phyloP scores from a whole-genome alignment of 2,329 filamentous ascomycete genomes.

The Penicillium sp. region DNA sequence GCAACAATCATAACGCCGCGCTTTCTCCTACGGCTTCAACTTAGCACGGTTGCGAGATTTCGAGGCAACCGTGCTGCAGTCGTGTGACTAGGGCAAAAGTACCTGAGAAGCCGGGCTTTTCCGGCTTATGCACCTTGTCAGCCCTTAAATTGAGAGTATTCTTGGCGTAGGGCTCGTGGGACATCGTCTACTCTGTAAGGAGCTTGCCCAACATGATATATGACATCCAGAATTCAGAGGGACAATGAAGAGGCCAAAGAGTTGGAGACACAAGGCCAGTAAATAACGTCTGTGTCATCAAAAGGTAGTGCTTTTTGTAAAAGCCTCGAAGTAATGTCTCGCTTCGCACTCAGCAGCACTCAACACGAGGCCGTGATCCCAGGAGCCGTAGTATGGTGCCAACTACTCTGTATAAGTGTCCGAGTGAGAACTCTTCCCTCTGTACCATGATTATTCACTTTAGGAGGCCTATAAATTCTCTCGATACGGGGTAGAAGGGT shows the following conservation, averaged over 20 bases:
- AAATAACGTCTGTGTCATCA: not conserved
- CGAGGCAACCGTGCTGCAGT: not conserved
- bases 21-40: not conserved
- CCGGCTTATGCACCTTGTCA: too few species aligned
- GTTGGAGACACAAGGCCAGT: not conserved
- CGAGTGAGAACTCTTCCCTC: not conserved
- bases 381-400: too few species aligned
- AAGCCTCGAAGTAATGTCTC: not conserved
- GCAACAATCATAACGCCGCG: not conserved
- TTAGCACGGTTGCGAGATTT: not conserved
- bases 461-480: not conserved
- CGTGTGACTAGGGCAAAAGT: not conserved
- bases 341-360: not conserved
- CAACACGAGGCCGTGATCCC: too few species aligned
- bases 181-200: too few species aligned
- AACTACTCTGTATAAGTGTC: not conserved
- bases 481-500: too few species aligned
- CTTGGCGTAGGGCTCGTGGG: too few species aligned
- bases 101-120: not conserved
- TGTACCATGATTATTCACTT: not conserved
- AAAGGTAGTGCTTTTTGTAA: not conserved
- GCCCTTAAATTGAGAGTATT: too few species aligned
- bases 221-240: not conserved
- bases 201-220: not conserved
- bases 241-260: not conserved